phyloP scores from a whole-genome alignment of 1,139 yeast genomes.

The Diutina ranongensis region DNA sequence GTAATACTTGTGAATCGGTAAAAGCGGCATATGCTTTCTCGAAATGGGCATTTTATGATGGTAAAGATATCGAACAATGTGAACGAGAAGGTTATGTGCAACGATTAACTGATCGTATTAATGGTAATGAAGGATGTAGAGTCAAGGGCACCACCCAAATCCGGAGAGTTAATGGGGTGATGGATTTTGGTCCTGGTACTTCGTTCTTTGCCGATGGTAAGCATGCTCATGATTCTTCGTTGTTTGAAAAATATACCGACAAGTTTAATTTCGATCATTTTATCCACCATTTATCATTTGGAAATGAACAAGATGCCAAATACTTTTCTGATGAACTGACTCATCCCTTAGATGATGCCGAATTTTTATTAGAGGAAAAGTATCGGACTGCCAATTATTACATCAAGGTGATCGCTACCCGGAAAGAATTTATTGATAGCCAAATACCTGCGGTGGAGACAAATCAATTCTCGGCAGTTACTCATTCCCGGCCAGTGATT shows the following conservation, averaged over 20 bases:
- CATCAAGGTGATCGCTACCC: slow-evolving; percentile 82
- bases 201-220: slow-evolving; percentile 41
- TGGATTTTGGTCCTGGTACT: slow-evolving; percentile 93
- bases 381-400: slow-evolving; percentile 65
- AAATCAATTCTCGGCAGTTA: slow-evolving; percentile 85
- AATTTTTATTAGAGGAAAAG: slow-evolving; percentile 33
- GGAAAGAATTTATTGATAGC: slow-evolving; percentile 58
- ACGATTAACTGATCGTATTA: slow-evolving; percentile 41
- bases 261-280: slow-evolving; percentile 61
- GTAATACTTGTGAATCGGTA: slow-evolving; percentile 80
- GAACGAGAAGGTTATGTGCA: slow-evolving; percentile 77
- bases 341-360: slow-evolving; percentile 62
- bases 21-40: slow-evolving; percentile 63
- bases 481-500: slow-evolving; percentile 69
- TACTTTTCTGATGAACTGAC: slow-evolving; percentile 20
- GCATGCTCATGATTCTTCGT: slow-evolving; percentile 78
- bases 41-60: slow-evolving; percentile 88
- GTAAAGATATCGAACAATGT: slow-evolving; percentile 78
- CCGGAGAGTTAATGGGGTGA: slow-evolving; percentile 79
- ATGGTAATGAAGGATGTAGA: slow-evolving; percentile 70
- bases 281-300: slow-evolving; percentile 77
- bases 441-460: slow-evolving; percentile 47
- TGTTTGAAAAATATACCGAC: slow-evolving; percentile 43
- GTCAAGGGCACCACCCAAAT: slow-evolving; percentile 69
- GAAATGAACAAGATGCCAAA: slow-evolving; percentile 21